phyloP scores from a whole-genome alignment of 1,284 basidiomycete genomes.

The Naganishia liquefaciens region DNA sequence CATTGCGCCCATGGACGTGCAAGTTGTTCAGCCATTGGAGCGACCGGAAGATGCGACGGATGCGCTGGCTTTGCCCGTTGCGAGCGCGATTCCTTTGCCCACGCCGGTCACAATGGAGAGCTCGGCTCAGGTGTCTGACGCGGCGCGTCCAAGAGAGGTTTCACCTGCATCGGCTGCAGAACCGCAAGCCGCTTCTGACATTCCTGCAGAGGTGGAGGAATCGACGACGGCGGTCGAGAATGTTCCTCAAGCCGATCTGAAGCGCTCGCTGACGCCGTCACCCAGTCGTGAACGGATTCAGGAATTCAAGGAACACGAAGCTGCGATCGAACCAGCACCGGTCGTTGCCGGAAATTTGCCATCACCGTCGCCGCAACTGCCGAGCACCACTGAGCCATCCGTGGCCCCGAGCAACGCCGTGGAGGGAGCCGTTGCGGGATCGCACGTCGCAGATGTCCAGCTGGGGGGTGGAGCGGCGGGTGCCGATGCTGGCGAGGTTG shows the following conservation, averaged over 20 bases:
- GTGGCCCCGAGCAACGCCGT: slow-evolving; percentile 16
- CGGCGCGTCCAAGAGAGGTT: too few species aligned
- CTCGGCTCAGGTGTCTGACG: background rate
- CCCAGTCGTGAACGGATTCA: slow-evolving; percentile 14
- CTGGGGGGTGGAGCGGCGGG: slow-evolving; percentile 10
- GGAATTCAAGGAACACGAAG: slow-evolving; percentile 16
- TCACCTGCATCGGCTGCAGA: background rate
- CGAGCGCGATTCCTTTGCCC: slow-evolving; percentile 10
- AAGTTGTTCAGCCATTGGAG: slow-evolving; percentile 1
- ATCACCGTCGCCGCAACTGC: slow-evolving; percentile 12
- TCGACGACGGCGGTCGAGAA: background rate
- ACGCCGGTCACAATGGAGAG: background rate
- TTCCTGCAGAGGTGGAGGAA: background rate
- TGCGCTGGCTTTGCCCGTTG: slow-evolving; percentile 20
- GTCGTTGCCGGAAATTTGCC: slow-evolving; percentile 16
- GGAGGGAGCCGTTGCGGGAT: slow-evolving; percentile 1
- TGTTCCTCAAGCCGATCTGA: background rate
- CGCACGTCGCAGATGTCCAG: slow-evolving; percentile 13
- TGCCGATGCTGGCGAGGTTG: background rate
- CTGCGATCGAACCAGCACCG: background rate
- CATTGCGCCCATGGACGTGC: background rate
- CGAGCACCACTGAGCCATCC: background rate
- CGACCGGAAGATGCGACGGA: slow-evolving; percentile 7
- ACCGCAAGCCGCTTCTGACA: background rate
- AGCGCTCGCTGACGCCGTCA: slow-evolving; percentile 16